Base-by-base conservation (phyloP, 169 alveolate genomes). In the Cryptosporidium sp. region DNA sequence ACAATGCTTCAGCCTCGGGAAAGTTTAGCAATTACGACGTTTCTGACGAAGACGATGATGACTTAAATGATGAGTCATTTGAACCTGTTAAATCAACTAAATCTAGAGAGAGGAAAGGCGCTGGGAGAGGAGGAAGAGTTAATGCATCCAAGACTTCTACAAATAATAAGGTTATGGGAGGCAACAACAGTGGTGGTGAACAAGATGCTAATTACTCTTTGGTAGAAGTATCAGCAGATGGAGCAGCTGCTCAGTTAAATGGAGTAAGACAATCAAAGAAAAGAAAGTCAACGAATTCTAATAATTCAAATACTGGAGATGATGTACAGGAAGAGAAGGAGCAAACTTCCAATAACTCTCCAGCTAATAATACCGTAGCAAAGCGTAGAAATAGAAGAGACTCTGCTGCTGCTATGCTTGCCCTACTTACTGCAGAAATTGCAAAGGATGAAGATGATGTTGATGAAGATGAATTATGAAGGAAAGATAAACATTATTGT, bases 321-420 rank as follows among this genome's bases (percentile, higher is more conserved):
- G 68, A 73, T 9, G 26, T 26, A 12, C 86, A 29, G 6, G 68
- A 55, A n/a, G 48, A 48, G 43, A 26, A 71, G 16, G 59, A 23
- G 3, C 50, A 50, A 71, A 21, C 37, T 43, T 31, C 71, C 18
- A 52, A 29, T 50, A 21, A 52, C 3, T 52, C 71, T 33, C 59
- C 86, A 1, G 86, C 41, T 18, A 73, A 73, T 39, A 73, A 73
- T 43, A 73, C 86, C 14, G 86, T 73, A 48, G 86, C 86, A 16
- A 80, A 65, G 18, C 62, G 89, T 62, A 80, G 89, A 65, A 80
- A 80, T 50, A 80, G 89, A 26, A 80, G 89, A 41, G 89, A 80
- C 62, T 59, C 89, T 41, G 89, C 89, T 39, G 89, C 89, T 12
- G 89, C 89, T 18, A 80, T 80, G 89, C 55, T 80, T 37, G 89